Percentiles rank a stretch among this genome's conserved stretches.
Evolutionary conservation across 1,139 yeast genomes (phyloP).

Genomic region (Protomyces arabidopsidicola): DNA sequence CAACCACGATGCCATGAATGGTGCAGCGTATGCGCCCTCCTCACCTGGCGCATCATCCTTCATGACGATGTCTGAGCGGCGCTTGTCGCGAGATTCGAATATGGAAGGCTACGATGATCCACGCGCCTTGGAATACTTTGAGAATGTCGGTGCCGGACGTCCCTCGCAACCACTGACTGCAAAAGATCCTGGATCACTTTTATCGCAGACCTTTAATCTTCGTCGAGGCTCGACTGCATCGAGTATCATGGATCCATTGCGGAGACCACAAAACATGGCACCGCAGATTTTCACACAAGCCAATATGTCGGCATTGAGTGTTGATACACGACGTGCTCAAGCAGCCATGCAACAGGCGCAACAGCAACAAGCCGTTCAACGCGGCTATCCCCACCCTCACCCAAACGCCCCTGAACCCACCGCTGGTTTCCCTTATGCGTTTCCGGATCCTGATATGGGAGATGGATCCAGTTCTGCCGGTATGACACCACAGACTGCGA

Average conservation of each 20-base stretch:
- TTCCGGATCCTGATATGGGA: conserved; percentile 29
- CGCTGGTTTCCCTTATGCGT: conserved; percentile 30
- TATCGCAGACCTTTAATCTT: conserved; percentile 12
- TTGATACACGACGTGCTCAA: neutral
- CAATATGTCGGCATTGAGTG: neutral
- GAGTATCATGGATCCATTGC: conserved; percentile 19
- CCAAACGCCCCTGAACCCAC: conserved; percentile 32
- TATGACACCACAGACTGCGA: neutral
- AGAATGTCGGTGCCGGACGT: neutral
- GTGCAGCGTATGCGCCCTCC: conserved; percentile 13
- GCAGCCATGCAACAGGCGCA: neutral
- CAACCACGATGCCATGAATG: conserved; percentile 12
- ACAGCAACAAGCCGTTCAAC: conserved; percentile 33
- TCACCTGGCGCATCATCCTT: conserved; percentile 23
- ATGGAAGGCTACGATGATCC: conserved; percentile 26
- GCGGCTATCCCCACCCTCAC: conserved; percentile 42
- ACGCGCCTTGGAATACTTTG: neutral
- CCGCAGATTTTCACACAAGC: conserved; percentile 24
- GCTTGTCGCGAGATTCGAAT: conserved; percentile 21
- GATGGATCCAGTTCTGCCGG: conserved; percentile 1
- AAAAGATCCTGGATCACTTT: conserved; percentile 17
- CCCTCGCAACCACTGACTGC: conserved; percentile 2
- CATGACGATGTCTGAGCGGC: conserved; percentile 26
- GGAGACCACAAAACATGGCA: conserved; percentile 21
- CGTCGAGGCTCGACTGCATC: conserved; percentile 24